phyloP scores from a whole-genome alignment of 2,329 filamentous ascomycete species.

The Colletotrichum tanaceti region DNA sequence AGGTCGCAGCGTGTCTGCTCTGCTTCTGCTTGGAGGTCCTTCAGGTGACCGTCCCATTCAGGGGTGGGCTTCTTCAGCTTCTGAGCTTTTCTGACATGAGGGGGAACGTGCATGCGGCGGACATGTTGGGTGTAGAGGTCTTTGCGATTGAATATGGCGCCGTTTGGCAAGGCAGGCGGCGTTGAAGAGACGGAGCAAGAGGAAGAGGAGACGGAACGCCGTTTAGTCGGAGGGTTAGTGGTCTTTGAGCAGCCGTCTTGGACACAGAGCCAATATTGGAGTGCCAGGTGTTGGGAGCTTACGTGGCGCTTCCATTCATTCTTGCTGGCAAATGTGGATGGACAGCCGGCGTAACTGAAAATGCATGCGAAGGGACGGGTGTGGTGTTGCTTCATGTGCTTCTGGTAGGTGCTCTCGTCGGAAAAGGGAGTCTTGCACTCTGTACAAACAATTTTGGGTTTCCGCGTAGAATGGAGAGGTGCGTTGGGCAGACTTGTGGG shows the following conservation, averaged over 20 bases:
- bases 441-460: constrained; percentile 47
- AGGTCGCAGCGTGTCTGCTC: constrained; percentile 69
- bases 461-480: constrained; percentile 17
- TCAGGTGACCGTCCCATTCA: constrained; percentile 66
- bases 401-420: constrained; percentile 58
- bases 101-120: constrained; percentile 81
- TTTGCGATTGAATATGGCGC: constrained; percentile 84
- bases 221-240: constrained; percentile 42
- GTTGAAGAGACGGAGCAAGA: constrained; percentile 12
- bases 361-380: constrained; percentile 78
- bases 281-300: constrained; percentile 79
- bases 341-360: constrained; percentile 82
- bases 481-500: not conserved
- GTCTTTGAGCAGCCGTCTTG: constrained; percentile 65
- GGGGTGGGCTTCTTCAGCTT: constrained; percentile 50
- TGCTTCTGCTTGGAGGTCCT: constrained; percentile 68
- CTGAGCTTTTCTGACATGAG: constrained; percentile 53
- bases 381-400: constrained; percentile 65
- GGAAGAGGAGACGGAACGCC: constrained; percentile 30
- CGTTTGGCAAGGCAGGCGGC: constrained; percentile 59
- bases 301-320: constrained; percentile 98
- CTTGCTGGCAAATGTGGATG: constrained; percentile 78
- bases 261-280: constrained; percentile 81
- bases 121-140: constrained; percentile 92
- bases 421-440: constrained; percentile 58